Base-by-base conservation (phyloP, 2,329 filamentous ascomycete genomes). In the Xylariaceae sp. region DNA sequence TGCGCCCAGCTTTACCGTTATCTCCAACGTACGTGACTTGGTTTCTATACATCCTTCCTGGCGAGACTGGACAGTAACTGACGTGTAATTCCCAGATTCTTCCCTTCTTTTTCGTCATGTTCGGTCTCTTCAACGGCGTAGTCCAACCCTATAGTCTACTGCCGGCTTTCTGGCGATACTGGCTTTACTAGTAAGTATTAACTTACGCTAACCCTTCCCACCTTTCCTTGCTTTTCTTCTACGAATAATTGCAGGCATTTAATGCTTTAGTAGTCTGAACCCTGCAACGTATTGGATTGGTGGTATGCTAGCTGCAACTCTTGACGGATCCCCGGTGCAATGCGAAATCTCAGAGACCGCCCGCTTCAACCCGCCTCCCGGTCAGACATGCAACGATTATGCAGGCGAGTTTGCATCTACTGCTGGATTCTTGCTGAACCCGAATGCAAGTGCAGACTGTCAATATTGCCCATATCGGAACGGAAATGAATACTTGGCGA, bases 81-180 rank as follows among this genome's bases (percentile, higher is more conserved):
- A 39, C 16, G 18, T 48, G 12, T 16, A 6, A 19, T 17, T 5
- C 38, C 40, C 47, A 77, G 73, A 71, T 86, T 18, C 74, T 90
- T 5, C 88, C 88, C 1, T 90, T 92, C 74, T 90, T 92, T 78
- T 88, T 92, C 72, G 83, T 91, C 67, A 84, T 89, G 75, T 86
- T 89, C 63, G 79, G 78, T 39, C 70, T 89, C 19, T 91, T 92
- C 77, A 91, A 90, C 72, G 89, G 89, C 59, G 83, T 92, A 17
- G 80, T 92, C 10, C 79, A 86, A 2, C 83, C 88, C 0, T 91
- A 89, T 67, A 60, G 69, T 1, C 72, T 77, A 55, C 74, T 91
- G 31, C 81, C 83, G 0, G 80, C 81, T 22, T 89, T 90, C 73
- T 93, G 86, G 85, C 74, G 77, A 38, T 88, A 87, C 71, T 89